Evolutionary conservation across 2,329 filamentous ascomycete genomes (phyloP).

Genomic region (Gaeumannomyces sp.): DNA sequence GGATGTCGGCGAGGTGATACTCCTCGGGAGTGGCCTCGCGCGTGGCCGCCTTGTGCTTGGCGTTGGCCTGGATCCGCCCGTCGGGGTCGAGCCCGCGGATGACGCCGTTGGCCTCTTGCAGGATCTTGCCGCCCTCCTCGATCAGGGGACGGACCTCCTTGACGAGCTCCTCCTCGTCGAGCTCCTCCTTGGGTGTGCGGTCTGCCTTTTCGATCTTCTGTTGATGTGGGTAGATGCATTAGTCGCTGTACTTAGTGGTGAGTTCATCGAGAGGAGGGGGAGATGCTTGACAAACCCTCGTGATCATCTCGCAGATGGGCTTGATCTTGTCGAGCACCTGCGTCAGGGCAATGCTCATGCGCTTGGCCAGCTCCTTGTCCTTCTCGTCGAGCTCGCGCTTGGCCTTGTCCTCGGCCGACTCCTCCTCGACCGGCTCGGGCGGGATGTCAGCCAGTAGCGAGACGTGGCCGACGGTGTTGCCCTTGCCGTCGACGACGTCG

Average conservation of each 20-base stretch:
- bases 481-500: slow-evolving; percentile 65
- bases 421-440: slow-evolving; percentile 39
- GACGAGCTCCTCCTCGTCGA: slow-evolving; percentile 85
- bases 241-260: slow-evolving; percentile 16
- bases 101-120: slow-evolving; percentile 79
- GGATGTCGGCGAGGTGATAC: slow-evolving; percentile 72
- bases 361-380: slow-evolving; percentile 70
- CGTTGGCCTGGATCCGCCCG: slow-evolving; percentile 75
- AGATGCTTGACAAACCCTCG: slow-evolving; percentile 49
- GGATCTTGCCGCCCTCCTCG: slow-evolving; percentile 74
- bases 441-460: slow-evolving; percentile 57
- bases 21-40: slow-evolving; percentile 78
- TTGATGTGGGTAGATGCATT: slow-evolving; percentile 14
- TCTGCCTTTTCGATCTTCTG: slow-evolving; percentile 76
- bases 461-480: slow-evolving; percentile 60
- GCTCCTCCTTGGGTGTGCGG: slow-evolving; percentile 74
- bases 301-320: slow-evolving; percentile 82
- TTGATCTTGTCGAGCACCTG: slow-evolving; percentile 78
- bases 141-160: slow-evolving; percentile 81
- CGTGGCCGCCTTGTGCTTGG: slow-evolving; percentile 71
- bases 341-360: slow-evolving; percentile 67
- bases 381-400: slow-evolving; percentile 51
- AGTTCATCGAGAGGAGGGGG: not conserved
- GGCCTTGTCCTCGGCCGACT: slow-evolving; percentile 53
- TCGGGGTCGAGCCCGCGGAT: slow-evolving; percentile 87